Base-by-base conservation (phyloP, 2,329 filamentous ascomycete genomes). In the Trichoderma cornu-damae region DNA sequence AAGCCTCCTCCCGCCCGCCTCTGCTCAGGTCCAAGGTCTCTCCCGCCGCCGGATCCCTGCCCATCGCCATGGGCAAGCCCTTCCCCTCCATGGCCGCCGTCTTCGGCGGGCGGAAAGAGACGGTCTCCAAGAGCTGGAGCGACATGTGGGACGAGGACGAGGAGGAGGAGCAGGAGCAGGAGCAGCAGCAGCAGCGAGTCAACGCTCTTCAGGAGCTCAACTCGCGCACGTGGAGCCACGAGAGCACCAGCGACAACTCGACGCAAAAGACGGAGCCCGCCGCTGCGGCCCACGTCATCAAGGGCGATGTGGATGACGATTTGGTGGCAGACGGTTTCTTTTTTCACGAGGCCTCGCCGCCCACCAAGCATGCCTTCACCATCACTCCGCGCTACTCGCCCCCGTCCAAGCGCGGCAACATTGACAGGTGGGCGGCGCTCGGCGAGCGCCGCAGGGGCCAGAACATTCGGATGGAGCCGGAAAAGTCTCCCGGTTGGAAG, bases 91-190 rank as follows among this genome's bases (percentile, higher is more conserved):
- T 93, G 79, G 85, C 89, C 4, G 83, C 87, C 68, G 83, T 93
- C 50, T 93, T 96, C 69, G 89, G 89, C 51, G 85, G 85, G 67
- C 85, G 88, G 69, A 82, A 84, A 61, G 88, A 93, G 44, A 78
- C 82, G 47, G 89, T 95, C 47, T 96, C 94, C 57, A 97, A 97
- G 86, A 97, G 94, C 78, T 99, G 94, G 94, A 96, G 92, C 68
- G 94, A 99, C 71, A 85, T 97, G 72, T 96, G 91, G 87, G 93
- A 97, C 59, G 93, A 97, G 71, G 93, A 97, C 54, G 77, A 79
- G 44, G 91, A 94, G 67, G 86, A 88, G 62, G 85, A 88, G 61
- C 83, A 89, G 64, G 82, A 87, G n/a, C n/a, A n/a, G n/a, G n/a
- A n/a, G 67, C 80, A 80, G 61, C 74, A 75, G 59, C 81, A 81